These are phyloP conservation scores for Adansonia grandidieri DNA, from an alignment of 441 rosid species.

Conservation along the genomic window DNA sequence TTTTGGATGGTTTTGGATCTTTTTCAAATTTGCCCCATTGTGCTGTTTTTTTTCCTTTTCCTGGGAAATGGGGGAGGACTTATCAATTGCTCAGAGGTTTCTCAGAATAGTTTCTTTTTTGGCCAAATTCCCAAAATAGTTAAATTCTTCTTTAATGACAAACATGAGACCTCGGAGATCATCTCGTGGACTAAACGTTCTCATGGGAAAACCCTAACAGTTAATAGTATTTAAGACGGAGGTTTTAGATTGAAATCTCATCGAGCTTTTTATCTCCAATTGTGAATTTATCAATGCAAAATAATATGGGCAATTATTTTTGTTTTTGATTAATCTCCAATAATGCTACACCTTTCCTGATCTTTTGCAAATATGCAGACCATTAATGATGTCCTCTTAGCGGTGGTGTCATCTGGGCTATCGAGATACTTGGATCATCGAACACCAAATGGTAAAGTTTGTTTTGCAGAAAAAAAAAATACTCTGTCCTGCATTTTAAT, in stretches of 20 bases:
- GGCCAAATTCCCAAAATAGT: too few species aligned
- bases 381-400: constrained; percentile 64
- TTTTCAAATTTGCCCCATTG: not conserved
- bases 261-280: not conserved
- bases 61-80: not conserved
- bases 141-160: not conserved
- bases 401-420: constrained; percentile 52
- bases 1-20: not conserved
- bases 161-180: not conserved
- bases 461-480: not conserved
- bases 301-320: too few species aligned
- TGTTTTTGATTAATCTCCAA: not conserved
- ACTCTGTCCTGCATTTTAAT: not conserved
- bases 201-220: not conserved
- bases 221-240: not conserved
- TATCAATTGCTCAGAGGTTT: too few species aligned
- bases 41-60: not conserved
- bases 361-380: constrained; percentile 41
- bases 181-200: not conserved
- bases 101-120: too few species aligned
- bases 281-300: not conserved
- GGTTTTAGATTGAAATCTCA: not conserved
- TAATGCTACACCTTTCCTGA: not conserved
- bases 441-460: constrained; percentile 44
- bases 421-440: constrained; percentile 57